Percentiles rank a stretch among this genome's conserved stretches.
phyloP scores from a whole-genome alignment of 2,329 filamentous ascomycete species.

The Fusarium bulbicola region DNA sequence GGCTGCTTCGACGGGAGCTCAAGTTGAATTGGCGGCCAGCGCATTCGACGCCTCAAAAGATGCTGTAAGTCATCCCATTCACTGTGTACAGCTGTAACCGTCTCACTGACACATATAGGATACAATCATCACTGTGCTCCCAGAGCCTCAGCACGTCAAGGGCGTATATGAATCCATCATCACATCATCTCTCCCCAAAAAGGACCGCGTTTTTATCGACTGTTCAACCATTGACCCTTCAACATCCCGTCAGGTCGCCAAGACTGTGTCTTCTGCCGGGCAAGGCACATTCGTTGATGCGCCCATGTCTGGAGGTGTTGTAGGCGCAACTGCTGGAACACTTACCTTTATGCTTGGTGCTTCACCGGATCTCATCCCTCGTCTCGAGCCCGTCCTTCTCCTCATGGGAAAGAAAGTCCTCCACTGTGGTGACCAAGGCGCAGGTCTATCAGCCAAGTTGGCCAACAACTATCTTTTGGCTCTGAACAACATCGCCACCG shows the following conservation, averaged over 20 bases:
- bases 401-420: conserved; percentile 88
- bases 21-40: conserved; percentile 55
- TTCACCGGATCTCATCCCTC: conserved; percentile 66
- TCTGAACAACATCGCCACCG: conserved; percentile 84
- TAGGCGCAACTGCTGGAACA: conserved; percentile 86
- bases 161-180: conserved; percentile 83
- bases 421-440: conserved; percentile 85
- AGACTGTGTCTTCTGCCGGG: conserved; percentile 68
- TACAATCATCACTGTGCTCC: conserved; percentile 86
- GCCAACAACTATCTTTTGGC: conserved; percentile 98
- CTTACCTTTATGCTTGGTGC: conserved; percentile 96
- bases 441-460: conserved; percentile 89
- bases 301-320: conserved; percentile 95
- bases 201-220: conserved; percentile 86
- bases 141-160: conserved; percentile 88
- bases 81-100: not conserved
- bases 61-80: conserved; percentile 56
- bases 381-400: conserved; percentile 74
- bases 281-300: conserved; percentile 89
- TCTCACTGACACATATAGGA: conserved; percentile 64
- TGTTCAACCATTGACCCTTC: conserved; percentile 95
- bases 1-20: conserved; percentile 55
- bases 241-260: conserved; percentile 81
- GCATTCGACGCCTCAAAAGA: conserved; percentile 60
- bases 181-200: conserved; percentile 59